These are phyloP conservation scores for Amborella trichopoda DNA, from an alignment of 164 flowering plant species.

Conservation along the genomic window DNA sequence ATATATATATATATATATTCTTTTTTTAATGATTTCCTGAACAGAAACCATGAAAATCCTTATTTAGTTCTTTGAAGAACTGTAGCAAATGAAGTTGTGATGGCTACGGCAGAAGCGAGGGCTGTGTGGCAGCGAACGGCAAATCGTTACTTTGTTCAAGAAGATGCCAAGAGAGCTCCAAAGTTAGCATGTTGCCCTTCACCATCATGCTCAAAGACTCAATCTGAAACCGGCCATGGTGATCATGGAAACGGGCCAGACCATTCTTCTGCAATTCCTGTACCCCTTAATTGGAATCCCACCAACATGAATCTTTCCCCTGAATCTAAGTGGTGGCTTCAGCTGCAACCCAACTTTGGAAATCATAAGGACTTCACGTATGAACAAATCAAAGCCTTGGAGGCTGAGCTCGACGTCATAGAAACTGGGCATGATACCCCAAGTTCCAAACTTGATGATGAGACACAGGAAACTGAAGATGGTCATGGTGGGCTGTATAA, in stretches of 20 bases:
- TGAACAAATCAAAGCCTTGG: conserved; percentile 24
- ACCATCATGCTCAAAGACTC: conserved; percentile 21
- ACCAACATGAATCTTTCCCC: conserved; percentile 16
- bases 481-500: background rate
- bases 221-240: conserved; percentile 11
- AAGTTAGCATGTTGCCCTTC: conserved; percentile 54
- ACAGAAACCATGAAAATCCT: too few relatives aligned
- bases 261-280: conserved; percentile 9
- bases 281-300: conserved; percentile 20
- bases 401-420: conserved; percentile 19
- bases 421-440: conserved; percentile 8
- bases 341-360: conserved; percentile 24
- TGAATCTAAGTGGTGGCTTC: conserved; percentile 41
- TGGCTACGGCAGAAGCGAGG: conserved; percentile 98
- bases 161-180: conserved; percentile 85
- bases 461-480: conserved; percentile 7
- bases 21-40: too few relatives aligned
- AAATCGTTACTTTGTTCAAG: conserved; percentile 86
- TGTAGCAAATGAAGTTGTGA: conserved; percentile 14
- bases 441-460: conserved; percentile 6
- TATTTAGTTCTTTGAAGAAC: too few relatives aligned
- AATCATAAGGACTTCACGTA: conserved; percentile 17
- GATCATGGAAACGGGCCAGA: conserved; percentile 13
- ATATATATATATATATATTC: too few relatives aligned
- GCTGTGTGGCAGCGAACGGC: conserved; percentile 89